Conservation (phyloP, 2,329 filamentous ascomycete species). For the Fusarium sp. region DNA sequence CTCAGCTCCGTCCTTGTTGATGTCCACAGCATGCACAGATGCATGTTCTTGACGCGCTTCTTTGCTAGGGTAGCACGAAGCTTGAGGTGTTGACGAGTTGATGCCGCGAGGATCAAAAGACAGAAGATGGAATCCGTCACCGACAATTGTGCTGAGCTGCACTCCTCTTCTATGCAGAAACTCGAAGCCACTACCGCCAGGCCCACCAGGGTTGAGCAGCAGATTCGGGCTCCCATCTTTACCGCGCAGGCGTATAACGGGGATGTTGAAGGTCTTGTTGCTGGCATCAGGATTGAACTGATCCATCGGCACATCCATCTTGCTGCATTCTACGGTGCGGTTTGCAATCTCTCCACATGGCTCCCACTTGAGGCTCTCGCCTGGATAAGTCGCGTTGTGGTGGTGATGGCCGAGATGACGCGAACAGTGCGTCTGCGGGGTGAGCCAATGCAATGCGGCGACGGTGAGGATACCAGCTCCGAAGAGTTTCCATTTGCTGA, state of each 20-base stretch:
- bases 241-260: slow-evolving; percentile 60
- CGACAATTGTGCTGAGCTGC: slow-evolving; percentile 52
- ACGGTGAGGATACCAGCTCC: slow-evolving; percentile 17
- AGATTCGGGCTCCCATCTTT: slow-evolving; percentile 58
- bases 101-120: slow-evolving; percentile 63
- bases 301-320: slow-evolving; percentile 61
- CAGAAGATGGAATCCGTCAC: slow-evolving; percentile 61
- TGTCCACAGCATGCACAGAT: slow-evolving; percentile 42
- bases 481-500: slow-evolving; percentile 31
- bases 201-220: slow-evolving; percentile 62
- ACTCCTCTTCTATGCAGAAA: slow-evolving; percentile 54
- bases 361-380: slow-evolving; percentile 51
- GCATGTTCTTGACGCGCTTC: slow-evolving; percentile 50
- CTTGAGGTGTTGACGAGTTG: slow-evolving; percentile 48
- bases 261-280: slow-evolving; percentile 58
- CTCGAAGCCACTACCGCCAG: slow-evolving; percentile 58
- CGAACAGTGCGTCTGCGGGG: slow-evolving; percentile 13
- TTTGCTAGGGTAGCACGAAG: slow-evolving; percentile 56
- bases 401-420: slow-evolving; percentile 16
- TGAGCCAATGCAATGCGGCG: slow-evolving; percentile 20
- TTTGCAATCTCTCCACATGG: slow-evolving; percentile 55
- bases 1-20: slow-evolving; percentile 53
- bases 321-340: slow-evolving; percentile 57
- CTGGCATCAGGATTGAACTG: slow-evolving; percentile 55
- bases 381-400: slow-evolving; percentile 12